Evolutionary conservation across 331 rosid genomes (phyloP), one percentile per base, ranked within the genome.

Genomic region (Malus hybrid): DNA sequence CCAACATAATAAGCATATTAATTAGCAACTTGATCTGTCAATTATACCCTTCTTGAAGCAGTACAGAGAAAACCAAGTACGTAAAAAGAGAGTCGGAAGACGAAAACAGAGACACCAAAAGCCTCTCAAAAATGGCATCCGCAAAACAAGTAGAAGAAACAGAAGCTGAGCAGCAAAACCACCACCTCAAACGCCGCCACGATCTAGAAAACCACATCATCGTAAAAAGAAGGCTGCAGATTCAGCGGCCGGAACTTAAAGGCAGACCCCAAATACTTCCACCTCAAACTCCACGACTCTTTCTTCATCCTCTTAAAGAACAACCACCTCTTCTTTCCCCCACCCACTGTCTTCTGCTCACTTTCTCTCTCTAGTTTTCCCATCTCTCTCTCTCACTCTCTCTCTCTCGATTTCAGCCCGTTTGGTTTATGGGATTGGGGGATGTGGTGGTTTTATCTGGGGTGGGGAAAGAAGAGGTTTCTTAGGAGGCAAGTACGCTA

Each of bases 131-230:
- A 83, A 53, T 76, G 74, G 86, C 97, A 94, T 46, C 97, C 97
- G 46, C 89, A 94, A n/a, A 76, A 85, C 12, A 90, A 87, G 68
- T 87, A 91, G 85, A 91, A 91, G 68, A 88, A 77, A n/a, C 71
- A 76, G 63, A 87, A 73, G 2, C 68, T 15, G 75, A 79, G 39
- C 15, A 86, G 82, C 71, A 94, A 81, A 5, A 86, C 65, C 11
- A 91, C 28, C 11, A 91, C 93, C 77, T 94, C 98, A 30, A 87
- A 82, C 60, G 76, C 85, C 63, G 98, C 90, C 2, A 87, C 55
- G 46, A 94, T 44, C 87, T 82, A 84, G 78, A 94, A 94, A 48
- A 90, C 52, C 3, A 91, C 70, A 24, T 85, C 68, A 60, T 88
- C 78, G 46, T 88, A 1, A 70, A 91, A 88, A 1, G 97, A 87